Percentiles rank a stretch among this genome's conserved stretches.
These are phyloP conservation scores for Cenchrus fungigraminus DNA, from an alignment of 176 grass and related monocot species.

Conservation along the genomic window DNA sequence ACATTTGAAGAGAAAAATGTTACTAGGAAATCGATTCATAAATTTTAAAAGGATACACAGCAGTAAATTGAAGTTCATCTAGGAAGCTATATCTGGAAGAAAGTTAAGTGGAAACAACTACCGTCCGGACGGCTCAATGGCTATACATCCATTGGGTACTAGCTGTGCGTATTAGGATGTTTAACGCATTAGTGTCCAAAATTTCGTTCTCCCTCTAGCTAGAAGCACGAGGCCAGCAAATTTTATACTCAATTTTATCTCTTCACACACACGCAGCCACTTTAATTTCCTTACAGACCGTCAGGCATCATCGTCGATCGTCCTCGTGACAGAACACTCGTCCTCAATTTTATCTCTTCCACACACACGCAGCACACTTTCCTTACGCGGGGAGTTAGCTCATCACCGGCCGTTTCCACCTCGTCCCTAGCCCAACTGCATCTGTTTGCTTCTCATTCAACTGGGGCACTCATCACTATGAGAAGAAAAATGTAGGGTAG, in stretches of 20 bases:
- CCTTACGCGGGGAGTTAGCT: neutral
- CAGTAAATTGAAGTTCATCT: neutral
- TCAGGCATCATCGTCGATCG: no score
- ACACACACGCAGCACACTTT: no score
- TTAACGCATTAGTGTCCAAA: neutral
- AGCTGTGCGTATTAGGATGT: neutral
- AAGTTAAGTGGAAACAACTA: neutral
- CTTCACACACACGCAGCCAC: no score
- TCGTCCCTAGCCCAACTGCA: neutral
- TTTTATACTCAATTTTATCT: no score
- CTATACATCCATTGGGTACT: neutral
- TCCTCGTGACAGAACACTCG: no score
- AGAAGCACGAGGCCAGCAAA: no score
- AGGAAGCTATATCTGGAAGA: neutral
- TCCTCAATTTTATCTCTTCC: no score
- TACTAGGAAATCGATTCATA: neutral
- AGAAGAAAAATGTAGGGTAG: neutral
- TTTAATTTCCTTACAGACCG: no score
- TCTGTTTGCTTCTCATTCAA: constrained; percentile 2
- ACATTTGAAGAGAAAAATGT: neutral
- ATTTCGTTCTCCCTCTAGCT: neutral
- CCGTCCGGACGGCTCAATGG: neutral
- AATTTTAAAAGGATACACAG: neutral
- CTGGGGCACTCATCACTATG: neutral
- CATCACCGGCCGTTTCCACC: neutral